Conservation (phyloP, 768 basidiomycete genomes). For the Leucosporidium yakuticum region DNA sequence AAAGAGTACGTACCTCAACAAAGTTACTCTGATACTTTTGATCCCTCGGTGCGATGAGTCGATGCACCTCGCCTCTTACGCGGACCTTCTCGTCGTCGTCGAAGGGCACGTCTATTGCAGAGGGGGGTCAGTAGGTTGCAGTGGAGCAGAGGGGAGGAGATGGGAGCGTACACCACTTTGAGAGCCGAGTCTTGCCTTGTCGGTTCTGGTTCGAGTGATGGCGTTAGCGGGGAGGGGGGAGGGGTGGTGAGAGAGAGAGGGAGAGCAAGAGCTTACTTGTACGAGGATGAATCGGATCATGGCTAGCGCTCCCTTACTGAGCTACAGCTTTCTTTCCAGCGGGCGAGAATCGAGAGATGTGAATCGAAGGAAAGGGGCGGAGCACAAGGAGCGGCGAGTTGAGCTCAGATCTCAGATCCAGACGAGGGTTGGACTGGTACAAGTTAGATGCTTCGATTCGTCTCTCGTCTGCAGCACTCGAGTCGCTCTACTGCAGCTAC, state of each 20-base stretch:
- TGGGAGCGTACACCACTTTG: constrained; percentile 62
- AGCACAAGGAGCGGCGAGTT: too few relatives aligned
- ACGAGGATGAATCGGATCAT: constrained; percentile 99
- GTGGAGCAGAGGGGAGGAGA: neutral
- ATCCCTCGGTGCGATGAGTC: constrained; percentile 89
- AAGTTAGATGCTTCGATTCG: too few relatives aligned
- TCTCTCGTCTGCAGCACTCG: too few relatives aligned
- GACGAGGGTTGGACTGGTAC: too few relatives aligned
- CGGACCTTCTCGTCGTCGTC: constrained; percentile 98
- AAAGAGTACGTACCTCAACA: constrained; percentile 66
- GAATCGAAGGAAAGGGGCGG: too few relatives aligned
- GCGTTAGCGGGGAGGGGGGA: neutral
- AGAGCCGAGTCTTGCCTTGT: constrained; percentile 93
- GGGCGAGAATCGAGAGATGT: too few relatives aligned
- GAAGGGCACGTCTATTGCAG: constrained; percentile 90
- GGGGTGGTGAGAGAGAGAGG: neutral
- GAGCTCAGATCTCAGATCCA: too few relatives aligned
- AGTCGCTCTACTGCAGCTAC: too few relatives aligned
- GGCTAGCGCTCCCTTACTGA: neutral
- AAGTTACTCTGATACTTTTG: constrained; percentile 99
- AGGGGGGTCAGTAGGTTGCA: constrained; percentile 63
- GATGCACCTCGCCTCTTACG: constrained; percentile 90
- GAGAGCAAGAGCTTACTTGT: constrained; percentile 57
- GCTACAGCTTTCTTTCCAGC: too few relatives aligned
- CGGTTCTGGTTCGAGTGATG: constrained; percentile 60